Base-by-base conservation (phyloP, 495 filamentous ascomycete species). In the Penicillium dipodomyicola region DNA sequence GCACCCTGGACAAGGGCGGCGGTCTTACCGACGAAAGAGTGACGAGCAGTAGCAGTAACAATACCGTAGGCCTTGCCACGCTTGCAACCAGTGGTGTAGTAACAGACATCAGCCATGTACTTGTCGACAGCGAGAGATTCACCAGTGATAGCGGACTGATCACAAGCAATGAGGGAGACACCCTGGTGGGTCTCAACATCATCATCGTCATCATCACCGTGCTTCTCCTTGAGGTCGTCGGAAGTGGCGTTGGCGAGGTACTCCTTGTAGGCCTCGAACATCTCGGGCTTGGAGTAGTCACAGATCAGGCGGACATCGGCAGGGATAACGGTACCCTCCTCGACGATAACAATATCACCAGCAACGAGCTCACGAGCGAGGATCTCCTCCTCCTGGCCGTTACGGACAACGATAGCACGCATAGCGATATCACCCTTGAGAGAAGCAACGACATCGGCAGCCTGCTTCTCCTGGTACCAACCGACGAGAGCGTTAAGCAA, bases 391-490 rank as follows among this genome's bases (percentile, higher is more conserved):
- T 90, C 86, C 47, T 77, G 72, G 54, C 88, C 87, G 70, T 90
- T 79, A 63, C 88, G 87, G 58, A 91, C 68, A 64, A 90, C 87
- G 63, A 77, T 74, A 50, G 87, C 83, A 70, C 82, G 85, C 85
- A 92, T 88, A 57, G 89, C 88, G 69, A 92, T 92, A 65, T 91
- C 88, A 78, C 89, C 89, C 76, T 90, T 91, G 41, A 92, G 76
- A 56, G 77, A 83, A 54, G 87, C 87, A 57, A 92, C 89, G 63
- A 92, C 87, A 72, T 92, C 89, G 57, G 87, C 88, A 58, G 89
- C 89, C 75, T 90, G 87, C 76, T 90, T 91, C 72, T 92, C 89
- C 71, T 92, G 88, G 72, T 91, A 92, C 83, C 87, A 92, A 77
- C 88, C 88, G 68, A 91, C 88, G 51, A 79, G 67, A 55, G 89